Base-by-base conservation (phyloP, 495 filamentous ascomycete species). In the Geopyxis carbonaria region DNA sequence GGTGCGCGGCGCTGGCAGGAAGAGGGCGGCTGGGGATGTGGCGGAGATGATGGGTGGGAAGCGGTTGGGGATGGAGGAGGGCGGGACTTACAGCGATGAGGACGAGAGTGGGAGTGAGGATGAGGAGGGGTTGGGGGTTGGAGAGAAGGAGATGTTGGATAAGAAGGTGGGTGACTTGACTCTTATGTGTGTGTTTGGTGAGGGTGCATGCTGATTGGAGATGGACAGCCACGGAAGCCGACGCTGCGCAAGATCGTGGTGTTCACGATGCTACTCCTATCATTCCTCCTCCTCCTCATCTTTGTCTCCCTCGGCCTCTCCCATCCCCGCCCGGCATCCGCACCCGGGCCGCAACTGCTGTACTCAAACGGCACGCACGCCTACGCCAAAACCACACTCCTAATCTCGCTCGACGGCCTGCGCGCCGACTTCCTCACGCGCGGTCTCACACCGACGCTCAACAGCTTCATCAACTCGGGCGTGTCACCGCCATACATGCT, bases 341-440 rank as follows among this genome's bases (percentile, higher is more conserved):
- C 20, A 5, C 28, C 31, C 1, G 45, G 35, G 1, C 43, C 48
- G 2, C 38, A 44, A 13, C 34, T 56, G 7, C 44, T 70, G n/a
- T 51, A 68, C 27, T 82, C 71, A 44, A 87, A 87, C 55, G 91
- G 89, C 21, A 91, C 84, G 0, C 75, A 85, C 1, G 57, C 75
- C 7, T 99, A 92, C 55, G 75, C 73, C 2, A 83, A 83, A 13
- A 99, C 89, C 0, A 99, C 89, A 1, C 79, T 99, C 28, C 58
- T 94, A 32, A 80, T 99, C 46, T 94, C 87, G 24, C 66, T 99
- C 7, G 89, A 99, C 59, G 89, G 89, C 2, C 94, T 99, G 57
- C 75, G 89, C n/a, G 86, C 91, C 2, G 89, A 95, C 56, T 99
- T 93, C 46, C 68, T 99, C 23, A 68, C 72, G 22, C 72, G 85